phyloP scores from a whole-genome alignment of 257 asterid genomes.

The Solanum microdontum region DNA sequence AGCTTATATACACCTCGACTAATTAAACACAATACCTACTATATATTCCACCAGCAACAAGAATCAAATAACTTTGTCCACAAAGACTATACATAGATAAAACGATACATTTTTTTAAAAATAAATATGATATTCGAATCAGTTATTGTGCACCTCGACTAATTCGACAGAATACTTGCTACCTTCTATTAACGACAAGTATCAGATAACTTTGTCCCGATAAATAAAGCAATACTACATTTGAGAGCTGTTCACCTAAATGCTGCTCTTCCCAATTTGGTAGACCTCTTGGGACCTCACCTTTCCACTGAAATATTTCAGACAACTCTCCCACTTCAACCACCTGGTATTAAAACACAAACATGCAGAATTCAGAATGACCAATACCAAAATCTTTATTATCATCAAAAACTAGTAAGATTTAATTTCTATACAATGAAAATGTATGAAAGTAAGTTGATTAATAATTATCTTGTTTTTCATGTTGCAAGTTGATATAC shows the following conservation, averaged over 20 bases:
- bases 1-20: too few species aligned
- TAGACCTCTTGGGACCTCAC: slow-evolving; percentile 53
- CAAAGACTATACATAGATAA: background rate
- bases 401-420: background rate
- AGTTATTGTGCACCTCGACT: too few species aligned
- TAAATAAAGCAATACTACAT: slow-evolving; percentile 41
- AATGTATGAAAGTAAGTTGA: background rate
- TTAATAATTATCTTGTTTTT: background rate
- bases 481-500: background rate
- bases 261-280: slow-evolving; percentile 49
- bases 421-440: background rate
- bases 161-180: background rate
- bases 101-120: too few species aligned
- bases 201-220: fast-evolving
- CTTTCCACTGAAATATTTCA: slow-evolving; percentile 64
- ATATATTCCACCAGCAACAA: background rate
- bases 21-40: too few species aligned
- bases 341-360: slow-evolving; percentile 20
- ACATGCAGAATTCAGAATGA: background rate
- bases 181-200: too few species aligned
- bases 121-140: fast-evolving
- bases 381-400: background rate
- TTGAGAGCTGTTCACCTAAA: slow-evolving; percentile 53
- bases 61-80: background rate
- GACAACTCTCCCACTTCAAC: slow-evolving; percentile 65